Base-by-base conservation (phyloP, 495 filamentous ascomycete genomes). In the Aspergillus nanangensis region DNA sequence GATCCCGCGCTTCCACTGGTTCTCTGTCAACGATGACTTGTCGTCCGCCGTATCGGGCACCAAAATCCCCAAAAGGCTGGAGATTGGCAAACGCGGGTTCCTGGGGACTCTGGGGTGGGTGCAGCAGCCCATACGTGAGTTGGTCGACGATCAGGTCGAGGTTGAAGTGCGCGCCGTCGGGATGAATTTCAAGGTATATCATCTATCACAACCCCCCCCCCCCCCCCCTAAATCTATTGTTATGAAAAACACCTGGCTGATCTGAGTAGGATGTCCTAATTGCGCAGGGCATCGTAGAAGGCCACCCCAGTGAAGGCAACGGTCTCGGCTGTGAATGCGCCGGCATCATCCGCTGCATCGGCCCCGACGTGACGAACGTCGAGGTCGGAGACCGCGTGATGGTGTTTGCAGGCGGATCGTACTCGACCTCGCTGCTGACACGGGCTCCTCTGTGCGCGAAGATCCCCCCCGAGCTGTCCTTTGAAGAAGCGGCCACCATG, bases 141-240 rank as follows among this genome's bases (percentile, higher is more conserved):
- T 66, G 18, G 15, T 24, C 9, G 31, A 45, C 4, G 45, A 62
- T 11, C 47, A 69, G 22, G 48, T 69, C 31, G 62, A 68, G 42
- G 34, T 71, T n/a, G 56, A 71, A 32, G 52, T 70, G 5, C 43
- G 65, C n/a, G 61, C 62, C 32, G 56, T 66, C 4, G 72, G 69
- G 1, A 25, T 75, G 1, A 74, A 74, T 31, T 71, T 72, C 43
- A 62, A 57, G 39, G n/a, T n/a, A n/a, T n/a, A n/a, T n/a, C n/a
- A n/a, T n/a, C n/a, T n/a, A n/a, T n/a, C n/a, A n/a, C n/a, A n/a
- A n/a, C n/a, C n/a, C n/a, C n/a, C n/a, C n/a, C n/a, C n/a, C n/a
- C n/a, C n/a, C n/a, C n/a, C n/a, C n/a, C n/a, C n/a, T n/a, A n/a
- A n/a, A n/a, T n/a, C n/a, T n/a, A n/a, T n/a, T n/a, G n/a, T n/a